Percentiles rank a stretch among this genome's conserved stretches.
These are phyloP conservation scores for Penicillium lividum DNA, from an alignment of 495 filamentous ascomycete species.

Conservation along the genomic window DNA sequence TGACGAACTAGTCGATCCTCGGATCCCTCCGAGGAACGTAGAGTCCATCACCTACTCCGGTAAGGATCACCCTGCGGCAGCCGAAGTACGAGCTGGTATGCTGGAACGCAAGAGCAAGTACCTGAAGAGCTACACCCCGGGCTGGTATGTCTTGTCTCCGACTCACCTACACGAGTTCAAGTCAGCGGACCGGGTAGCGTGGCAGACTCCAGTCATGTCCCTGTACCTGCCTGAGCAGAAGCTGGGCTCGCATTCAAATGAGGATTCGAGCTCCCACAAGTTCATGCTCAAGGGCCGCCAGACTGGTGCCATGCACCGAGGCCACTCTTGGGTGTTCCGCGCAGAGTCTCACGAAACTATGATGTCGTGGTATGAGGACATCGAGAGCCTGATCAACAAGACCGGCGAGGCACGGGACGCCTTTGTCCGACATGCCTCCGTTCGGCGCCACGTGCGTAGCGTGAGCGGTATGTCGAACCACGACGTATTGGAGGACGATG, in stretches of 20 bases:
- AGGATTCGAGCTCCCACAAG: slow-evolving; percentile 89
- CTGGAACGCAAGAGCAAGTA: slow-evolving; percentile 98
- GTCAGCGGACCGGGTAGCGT: slow-evolving; percentile 71
- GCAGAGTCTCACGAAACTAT: slow-evolving; percentile 94
- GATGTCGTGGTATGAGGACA: slow-evolving; percentile 95
- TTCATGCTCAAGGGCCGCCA: slow-evolving; percentile 97
- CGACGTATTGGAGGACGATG: slow-evolving; percentile 84
- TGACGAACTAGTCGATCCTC: slow-evolving; percentile 85
- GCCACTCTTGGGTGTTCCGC: slow-evolving; percentile 96
- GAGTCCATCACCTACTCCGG: slow-evolving; percentile 94
- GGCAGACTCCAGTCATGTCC: slow-evolving; percentile 88
- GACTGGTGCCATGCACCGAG: slow-evolving; percentile 88
- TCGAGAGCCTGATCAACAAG: slow-evolving; percentile 81
- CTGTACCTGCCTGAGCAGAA: slow-evolving; percentile 93
- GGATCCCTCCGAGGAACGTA: slow-evolving; percentile 70
- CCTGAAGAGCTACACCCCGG: slow-evolving; percentile 94
- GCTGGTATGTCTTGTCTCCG: slow-evolving; percentile 96
- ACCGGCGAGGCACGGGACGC: slow-evolving; percentile 87
- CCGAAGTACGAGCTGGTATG: slow-evolving; percentile 84
- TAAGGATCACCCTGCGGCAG: slow-evolving; percentile 80
- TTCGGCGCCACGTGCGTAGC: slow-evolving; percentile 75
- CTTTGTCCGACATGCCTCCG: slow-evolving; percentile 83
- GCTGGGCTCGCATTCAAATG: slow-evolving; percentile 85
- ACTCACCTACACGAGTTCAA: slow-evolving; percentile 99
- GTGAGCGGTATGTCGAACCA: slow-evolving; percentile 69